phyloP scores from a whole-genome alignment of 2,329 filamentous ascomycete species.

The Venturia effusa region DNA sequence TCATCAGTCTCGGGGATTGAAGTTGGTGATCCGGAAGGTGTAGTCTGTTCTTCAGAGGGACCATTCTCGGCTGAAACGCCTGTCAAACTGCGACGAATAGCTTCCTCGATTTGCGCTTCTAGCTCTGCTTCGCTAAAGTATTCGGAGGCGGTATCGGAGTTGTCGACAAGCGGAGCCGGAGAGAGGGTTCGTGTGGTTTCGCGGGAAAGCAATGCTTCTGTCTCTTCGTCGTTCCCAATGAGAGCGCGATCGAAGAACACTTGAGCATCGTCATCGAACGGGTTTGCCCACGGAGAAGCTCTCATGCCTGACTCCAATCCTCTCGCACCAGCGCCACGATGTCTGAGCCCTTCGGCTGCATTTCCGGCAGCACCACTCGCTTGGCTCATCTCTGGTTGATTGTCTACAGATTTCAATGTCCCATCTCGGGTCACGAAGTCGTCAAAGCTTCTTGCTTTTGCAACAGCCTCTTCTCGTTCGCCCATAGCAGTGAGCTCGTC shows the following conservation, averaged over 20 bases:
- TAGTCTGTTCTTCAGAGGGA: neutral
- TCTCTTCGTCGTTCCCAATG: slow-evolving; percentile 13
- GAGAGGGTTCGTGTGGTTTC: slow-evolving; percentile 8
- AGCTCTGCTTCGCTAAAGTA: slow-evolving; percentile 12
- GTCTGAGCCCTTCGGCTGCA: slow-evolving; percentile 9
- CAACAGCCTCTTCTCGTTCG: slow-evolving; percentile 9
- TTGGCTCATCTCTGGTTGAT: slow-evolving; percentile 2
- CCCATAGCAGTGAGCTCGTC: slow-evolving; percentile 28
- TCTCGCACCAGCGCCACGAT: slow-evolving; percentile 21
- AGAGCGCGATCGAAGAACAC: slow-evolving; percentile 33
- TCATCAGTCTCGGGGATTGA: neutral
- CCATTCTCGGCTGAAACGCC: neutral
- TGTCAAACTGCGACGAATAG: slow-evolving; percentile 9
- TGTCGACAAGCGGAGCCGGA: neutral
- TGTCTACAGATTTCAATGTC: slow-evolving; percentile 11
- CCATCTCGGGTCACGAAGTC: neutral
- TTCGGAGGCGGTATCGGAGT: slow-evolving; percentile 2
- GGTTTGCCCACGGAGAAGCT: slow-evolving; percentile 28
- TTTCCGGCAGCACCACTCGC: neutral
- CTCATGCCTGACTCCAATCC: slow-evolving; percentile 27
- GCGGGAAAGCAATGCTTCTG: slow-evolving; percentile 1
- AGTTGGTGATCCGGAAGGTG: neutral
- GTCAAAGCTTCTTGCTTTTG: neutral
- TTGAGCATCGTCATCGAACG: slow-evolving; percentile 33
- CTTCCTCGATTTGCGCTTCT: slow-evolving; percentile 11